These are phyloP conservation scores for Mallotus japonicus DNA, from an alignment of 441 rosid genomes.

Conservation along the genomic window DNA sequence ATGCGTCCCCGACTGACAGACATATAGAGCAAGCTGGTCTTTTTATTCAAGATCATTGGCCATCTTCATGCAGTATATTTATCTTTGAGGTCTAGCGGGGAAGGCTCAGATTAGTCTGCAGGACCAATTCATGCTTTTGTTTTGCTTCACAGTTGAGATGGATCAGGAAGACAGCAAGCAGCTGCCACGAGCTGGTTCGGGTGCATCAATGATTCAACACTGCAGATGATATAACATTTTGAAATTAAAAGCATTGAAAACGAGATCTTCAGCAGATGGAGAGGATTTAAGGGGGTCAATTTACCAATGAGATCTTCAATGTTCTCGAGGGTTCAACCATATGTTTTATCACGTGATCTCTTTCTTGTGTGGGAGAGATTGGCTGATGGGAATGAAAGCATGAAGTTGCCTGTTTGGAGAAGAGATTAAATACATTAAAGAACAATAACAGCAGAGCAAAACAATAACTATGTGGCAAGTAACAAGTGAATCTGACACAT, in stretches of 20 bases:
- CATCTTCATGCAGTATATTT: background rate
- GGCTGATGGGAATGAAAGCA: background rate
- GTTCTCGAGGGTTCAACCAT: background rate
- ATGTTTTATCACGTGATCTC: background rate
- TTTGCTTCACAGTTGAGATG: background rate
- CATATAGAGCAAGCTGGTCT: background rate
- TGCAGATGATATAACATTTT: background rate
- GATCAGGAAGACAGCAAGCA: background rate
- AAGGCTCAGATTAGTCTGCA: background rate
- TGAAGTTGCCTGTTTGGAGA: constrained; percentile 8
- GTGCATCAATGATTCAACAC: background rate
- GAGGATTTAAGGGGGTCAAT: background rate
- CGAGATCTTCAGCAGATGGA: background rate
- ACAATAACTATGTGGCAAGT: background rate
- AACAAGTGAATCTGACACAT: no score
- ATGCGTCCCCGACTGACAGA: no score
- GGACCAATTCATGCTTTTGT: background rate
- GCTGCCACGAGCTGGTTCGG: background rate
- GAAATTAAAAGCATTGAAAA: background rate
- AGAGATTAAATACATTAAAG: background rate
- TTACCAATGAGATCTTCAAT: background rate
- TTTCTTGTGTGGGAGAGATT: background rate
- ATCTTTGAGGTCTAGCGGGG: background rate
- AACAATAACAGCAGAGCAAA: background rate
- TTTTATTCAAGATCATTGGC: background rate